phyloP scores from a whole-genome alignment of 495 filamentous ascomycete genomes.

The Xylaria longipes region DNA sequence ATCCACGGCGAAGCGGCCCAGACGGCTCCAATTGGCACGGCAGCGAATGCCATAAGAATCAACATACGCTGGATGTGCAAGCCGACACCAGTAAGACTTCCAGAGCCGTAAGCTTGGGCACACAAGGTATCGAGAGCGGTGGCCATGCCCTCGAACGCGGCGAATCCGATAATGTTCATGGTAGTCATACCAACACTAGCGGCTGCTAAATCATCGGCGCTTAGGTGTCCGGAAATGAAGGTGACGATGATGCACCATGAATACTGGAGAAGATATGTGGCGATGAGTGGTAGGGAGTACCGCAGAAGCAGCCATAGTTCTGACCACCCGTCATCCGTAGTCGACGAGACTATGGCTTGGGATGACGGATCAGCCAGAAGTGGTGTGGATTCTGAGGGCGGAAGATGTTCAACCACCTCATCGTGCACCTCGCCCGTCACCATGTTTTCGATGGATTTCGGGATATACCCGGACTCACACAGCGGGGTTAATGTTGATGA shows the following conservation, averaged over 20 bases:
- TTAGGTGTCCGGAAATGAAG: slow-evolving; percentile 71
- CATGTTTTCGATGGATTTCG: neutral
- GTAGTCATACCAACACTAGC: slow-evolving; percentile 46
- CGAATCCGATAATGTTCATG: slow-evolving; percentile 72
- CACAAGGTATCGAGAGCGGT: slow-evolving; percentile 79
- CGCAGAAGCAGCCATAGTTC: slow-evolving; percentile 48
- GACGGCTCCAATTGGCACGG: slow-evolving; percentile 68
- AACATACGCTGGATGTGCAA: slow-evolving; percentile 76
- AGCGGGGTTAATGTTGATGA: neutral
- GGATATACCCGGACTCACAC: neutral
- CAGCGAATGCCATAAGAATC: slow-evolving; percentile 67
- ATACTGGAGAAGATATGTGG: slow-evolving; percentile 78
- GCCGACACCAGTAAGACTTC: slow-evolving; percentile 70
- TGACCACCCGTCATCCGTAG: slow-evolving; percentile 24
- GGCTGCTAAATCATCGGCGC: slow-evolving; percentile 68
- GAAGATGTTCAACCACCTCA: slow-evolving; percentile 14
- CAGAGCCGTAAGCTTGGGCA: slow-evolving; percentile 78
- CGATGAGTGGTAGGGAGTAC: slow-evolving; percentile 70
- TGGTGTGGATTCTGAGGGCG: slow-evolving; percentile 23
- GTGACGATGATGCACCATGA: slow-evolving; percentile 74
- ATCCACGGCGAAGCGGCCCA: slow-evolving; percentile 70
- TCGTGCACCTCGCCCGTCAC: neutral
- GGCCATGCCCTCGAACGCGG: slow-evolving; percentile 73
- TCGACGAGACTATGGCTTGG: neutral
- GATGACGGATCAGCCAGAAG: slow-evolving; percentile 18